Base-by-base conservation (phyloP, 768 basidiomycete genomes). In the Pleurotus ostreatus region DNA sequence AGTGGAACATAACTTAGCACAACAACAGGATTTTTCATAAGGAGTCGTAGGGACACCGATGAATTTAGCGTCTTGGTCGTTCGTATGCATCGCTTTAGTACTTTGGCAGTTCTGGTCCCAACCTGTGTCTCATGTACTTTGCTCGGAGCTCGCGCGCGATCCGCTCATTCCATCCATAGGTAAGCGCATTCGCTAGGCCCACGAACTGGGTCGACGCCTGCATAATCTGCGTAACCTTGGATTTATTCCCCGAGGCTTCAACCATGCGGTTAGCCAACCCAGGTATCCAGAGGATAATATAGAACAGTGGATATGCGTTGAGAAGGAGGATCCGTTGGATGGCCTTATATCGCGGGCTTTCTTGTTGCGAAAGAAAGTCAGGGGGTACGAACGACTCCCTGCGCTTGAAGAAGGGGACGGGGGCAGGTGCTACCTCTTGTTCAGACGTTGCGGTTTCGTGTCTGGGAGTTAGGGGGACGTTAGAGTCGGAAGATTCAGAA, bases 231-330 rank as follows among this genome's bases (percentile, higher is more conserved):
- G 52, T 47, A 13, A 58, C 38, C 39, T 41, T 40, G 16, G 51
- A 53, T 30, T 37, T 44, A 44, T 54, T 30, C 26, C 60, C 59
- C 5, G 60, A 48, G 34, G 58, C 57, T 30, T 61, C 60, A 12
- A 61, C 55, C 25, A 59, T 43, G 5, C 60, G 58, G 46, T 61
- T 61, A 40, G 38, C 55, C n/a, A 61, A 34, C 43, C 58, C 60
- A 22, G 60, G 60, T 22, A 61, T 49, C 61, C 61, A 61, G 4
- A 61, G 25, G 16, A 61, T 46, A n/a, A 61, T 61, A 44, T 61
- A 61, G 15, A 55, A 44, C 52, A 61, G 37, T 1, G 59, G 61
- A 40, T 61, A 61, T 12, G 61, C 61, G 23, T 57, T 61, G 7
- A 61, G 55, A 16, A 60, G 55, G 7, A 60, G 25, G 16, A 59